Percentiles rank a stretch among this genome's conserved stretches.
Evolutionary conservation across 495 filamentous ascomycete genomes (phyloP).

Genomic region (Collariella sp.): DNA sequence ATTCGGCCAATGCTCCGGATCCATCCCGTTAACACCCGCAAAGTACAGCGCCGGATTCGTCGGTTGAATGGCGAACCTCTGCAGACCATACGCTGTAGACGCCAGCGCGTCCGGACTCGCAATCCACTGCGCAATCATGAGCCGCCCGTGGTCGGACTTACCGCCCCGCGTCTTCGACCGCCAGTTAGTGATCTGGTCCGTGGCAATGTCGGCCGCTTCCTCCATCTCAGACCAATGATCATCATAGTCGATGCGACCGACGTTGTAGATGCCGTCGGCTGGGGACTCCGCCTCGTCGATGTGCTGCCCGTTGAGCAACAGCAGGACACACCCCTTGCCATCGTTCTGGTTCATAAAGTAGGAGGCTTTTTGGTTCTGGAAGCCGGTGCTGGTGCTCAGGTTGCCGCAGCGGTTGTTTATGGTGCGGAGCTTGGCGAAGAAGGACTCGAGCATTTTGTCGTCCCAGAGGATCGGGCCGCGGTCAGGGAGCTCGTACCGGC

Average conservation of each 20-base stretch:
- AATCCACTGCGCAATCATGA: slow-evolving; percentile 20
- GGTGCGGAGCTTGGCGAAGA: slow-evolving; percentile 14
- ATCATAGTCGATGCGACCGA: not conserved
- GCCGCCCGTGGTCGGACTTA: slow-evolving; percentile 1
- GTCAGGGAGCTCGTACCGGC: slow-evolving; percentile 14
- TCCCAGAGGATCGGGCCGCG: slow-evolving; percentile 18
- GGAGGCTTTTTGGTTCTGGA: slow-evolving; percentile 15
- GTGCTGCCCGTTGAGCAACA: slow-evolving; percentile 14
- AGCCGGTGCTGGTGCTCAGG: slow-evolving; percentile 12
- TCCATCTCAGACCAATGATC: slow-evolving; percentile 19
- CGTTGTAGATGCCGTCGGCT: slow-evolving; percentile 17
- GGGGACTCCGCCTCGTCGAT: slow-evolving; percentile 6
- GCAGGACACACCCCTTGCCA: slow-evolving; percentile 18
- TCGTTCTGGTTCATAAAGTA: slow-evolving; percentile 20
- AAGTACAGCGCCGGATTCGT: slow-evolving; percentile 23
- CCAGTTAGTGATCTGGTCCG: slow-evolving; percentile 13
- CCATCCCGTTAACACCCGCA: slow-evolving; percentile 19
- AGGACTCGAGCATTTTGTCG: slow-evolving; percentile 5
- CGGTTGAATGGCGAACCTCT: slow-evolving; percentile 16
- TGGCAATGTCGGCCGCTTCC: slow-evolving; percentile 11
- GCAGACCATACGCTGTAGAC: slow-evolving; percentile 8
- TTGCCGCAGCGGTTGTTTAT: slow-evolving; percentile 19
- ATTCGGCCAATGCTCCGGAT: slow-evolving; percentile 18
- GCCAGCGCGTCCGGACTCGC: slow-evolving; percentile 15
- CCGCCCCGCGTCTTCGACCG: slow-evolving; percentile 8